phyloP scores from a whole-genome alignment of 2,329 filamentous ascomycete genomes.

The Hypoxylon sp. region DNA sequence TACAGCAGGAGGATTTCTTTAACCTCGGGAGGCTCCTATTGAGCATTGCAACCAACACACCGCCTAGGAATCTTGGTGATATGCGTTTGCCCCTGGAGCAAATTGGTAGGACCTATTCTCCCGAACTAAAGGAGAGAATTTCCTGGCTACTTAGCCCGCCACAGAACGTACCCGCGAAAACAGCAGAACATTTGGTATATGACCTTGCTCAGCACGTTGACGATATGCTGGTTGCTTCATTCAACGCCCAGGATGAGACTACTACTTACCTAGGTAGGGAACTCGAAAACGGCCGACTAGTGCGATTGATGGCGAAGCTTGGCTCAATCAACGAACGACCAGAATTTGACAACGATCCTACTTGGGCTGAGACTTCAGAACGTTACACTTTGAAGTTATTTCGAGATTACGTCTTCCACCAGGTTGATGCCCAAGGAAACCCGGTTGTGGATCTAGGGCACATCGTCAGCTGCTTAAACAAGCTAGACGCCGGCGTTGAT shows the following conservation, averaged over 20 bases:
- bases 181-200: constrained; percentile 82
- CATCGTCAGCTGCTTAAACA: constrained; percentile 88
- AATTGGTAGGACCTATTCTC: constrained; percentile 81
- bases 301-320: constrained; percentile 85
- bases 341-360: constrained; percentile 81
- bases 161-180: constrained; percentile 71
- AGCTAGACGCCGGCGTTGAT: constrained; percentile 89
- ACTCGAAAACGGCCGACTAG: constrained; percentile 89
- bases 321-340: constrained; percentile 91
- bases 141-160: constrained; percentile 83
- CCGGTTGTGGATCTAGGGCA: constrained; percentile 90
- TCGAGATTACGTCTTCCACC: constrained; percentile 97
- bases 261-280: constrained; percentile 81
- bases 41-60: constrained; percentile 81
- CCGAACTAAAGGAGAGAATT: constrained; percentile 83
- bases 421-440: constrained; percentile 87
- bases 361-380: constrained; percentile 94
- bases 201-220: constrained; percentile 85
- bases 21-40: constrained; percentile 88
- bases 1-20: constrained; percentile 89
- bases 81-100: constrained; percentile 80
- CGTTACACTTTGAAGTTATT: constrained; percentile 95
- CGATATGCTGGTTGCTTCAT: constrained; percentile 79
- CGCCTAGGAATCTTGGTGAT: constrained; percentile 69
- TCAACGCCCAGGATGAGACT: constrained; percentile 84